A percentile compares a stretch with the other conserved stretches of the same genome.
Conservation (phyloP, 2,329 filamentous ascomycete species). For the Amylocarpus encephaloides region DNA sequence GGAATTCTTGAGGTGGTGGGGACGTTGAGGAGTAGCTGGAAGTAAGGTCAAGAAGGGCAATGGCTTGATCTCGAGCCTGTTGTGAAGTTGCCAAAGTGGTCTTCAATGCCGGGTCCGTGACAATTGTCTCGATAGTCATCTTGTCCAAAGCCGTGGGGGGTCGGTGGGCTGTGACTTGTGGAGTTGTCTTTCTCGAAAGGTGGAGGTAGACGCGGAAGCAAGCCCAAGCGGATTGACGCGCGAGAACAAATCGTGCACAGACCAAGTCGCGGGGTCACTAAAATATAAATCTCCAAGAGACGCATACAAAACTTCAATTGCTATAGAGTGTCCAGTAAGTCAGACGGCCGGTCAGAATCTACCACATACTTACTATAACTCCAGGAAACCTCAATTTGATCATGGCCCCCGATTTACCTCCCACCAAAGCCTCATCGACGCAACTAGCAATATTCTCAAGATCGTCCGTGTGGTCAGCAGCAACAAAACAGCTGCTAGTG, state of each 20-base stretch:
- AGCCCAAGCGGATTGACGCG: too few species aligned
- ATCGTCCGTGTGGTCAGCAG: constrained; percentile 61
- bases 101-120: constrained; percentile 59
- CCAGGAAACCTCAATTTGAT: background rate
- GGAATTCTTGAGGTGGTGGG: constrained; percentile 41
- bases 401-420: constrained; percentile 17
- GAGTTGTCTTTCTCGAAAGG: background rate
- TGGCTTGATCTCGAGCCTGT: constrained; percentile 65
- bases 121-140: constrained; percentile 52
- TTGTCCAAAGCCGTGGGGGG: too few species aligned
- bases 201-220: background rate
- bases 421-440: constrained; percentile 43
- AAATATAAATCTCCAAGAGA: too few species aligned
- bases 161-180: background rate
- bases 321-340: too few species aligned
- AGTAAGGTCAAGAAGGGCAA: constrained; percentile 59
- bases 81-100: constrained; percentile 67
- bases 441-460: constrained; percentile 35
- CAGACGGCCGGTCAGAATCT: too few species aligned
- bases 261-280: too few species aligned
- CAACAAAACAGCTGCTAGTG: constrained; percentile 57
- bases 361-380: background rate
- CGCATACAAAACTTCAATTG: too few species aligned
- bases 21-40: constrained; percentile 41
- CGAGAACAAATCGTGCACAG: too few species aligned